A percentile compares a stretch with the other conserved stretches of the same genome.
phyloP scores from a whole-genome alignment of 441 rosid genomes.

The Adansonia gregorii region DNA sequence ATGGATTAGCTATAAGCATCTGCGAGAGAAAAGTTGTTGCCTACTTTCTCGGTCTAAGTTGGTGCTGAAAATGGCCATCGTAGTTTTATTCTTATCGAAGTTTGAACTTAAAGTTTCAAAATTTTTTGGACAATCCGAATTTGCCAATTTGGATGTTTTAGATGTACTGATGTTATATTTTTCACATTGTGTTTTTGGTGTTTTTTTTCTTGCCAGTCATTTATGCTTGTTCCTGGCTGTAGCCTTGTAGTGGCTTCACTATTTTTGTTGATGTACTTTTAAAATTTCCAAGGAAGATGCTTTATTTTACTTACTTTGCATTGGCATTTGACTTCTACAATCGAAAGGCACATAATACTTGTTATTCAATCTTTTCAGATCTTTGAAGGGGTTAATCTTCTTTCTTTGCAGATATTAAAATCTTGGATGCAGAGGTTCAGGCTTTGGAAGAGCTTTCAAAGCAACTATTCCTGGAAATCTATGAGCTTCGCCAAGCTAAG shows the following conservation, averaged over 20 bases:
- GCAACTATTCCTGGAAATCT: constrained; percentile 97
- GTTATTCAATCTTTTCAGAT: constrained; percentile 7
- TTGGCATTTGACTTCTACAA: constrained; percentile 4
- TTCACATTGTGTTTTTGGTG: neutral
- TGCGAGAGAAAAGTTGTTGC: neutral
- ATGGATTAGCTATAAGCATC: constrained; percentile 13
- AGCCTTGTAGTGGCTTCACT: neutral
- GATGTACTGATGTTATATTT: constrained; percentile 12
- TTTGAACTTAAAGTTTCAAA: constrained; percentile 1
- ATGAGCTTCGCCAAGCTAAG: constrained; percentile 98
- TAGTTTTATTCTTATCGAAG: neutral
- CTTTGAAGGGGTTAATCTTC: constrained; percentile 15
- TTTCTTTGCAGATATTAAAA: constrained; percentile 67
- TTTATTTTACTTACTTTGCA: constrained; percentile 11
- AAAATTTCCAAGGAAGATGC: neutral
- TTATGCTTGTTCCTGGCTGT: constrained; percentile 3
- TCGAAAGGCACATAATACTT: neutral
- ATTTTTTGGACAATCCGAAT: neutral
- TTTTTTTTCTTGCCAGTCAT: constrained; percentile 4
- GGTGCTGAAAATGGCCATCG: neutral
- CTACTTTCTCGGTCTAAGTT: neutral
- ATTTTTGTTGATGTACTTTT: neutral
- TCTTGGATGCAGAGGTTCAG: constrained; percentile 91
- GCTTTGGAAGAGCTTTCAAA: constrained; percentile 94
- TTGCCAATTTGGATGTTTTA: neutral